Base-by-base conservation (phyloP, 148 eudicot species). In the Camellia granthamiana region DNA sequence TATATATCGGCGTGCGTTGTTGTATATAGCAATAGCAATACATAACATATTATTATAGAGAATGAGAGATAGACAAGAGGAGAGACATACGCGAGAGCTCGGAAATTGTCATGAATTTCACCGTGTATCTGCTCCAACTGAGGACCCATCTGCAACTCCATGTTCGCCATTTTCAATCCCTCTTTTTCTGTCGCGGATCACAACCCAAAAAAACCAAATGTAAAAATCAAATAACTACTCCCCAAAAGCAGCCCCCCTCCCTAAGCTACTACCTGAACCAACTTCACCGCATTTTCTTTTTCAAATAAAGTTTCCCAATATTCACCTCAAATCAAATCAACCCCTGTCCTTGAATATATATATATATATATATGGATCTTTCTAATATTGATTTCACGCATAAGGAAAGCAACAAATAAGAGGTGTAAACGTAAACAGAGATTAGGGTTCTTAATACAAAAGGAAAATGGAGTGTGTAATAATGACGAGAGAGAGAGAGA, bases 91-190 rank as follows among this genome's bases (percentile, higher is more conserved):
- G 92, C 88, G 13, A 96, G 93, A 83, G 95, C 99, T 43, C 99
- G 98, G 59, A 92, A 91, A 76, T 89, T 91, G 83, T 96, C 99
- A 51, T 91, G 95, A 81, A 96, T 94, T 90, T 96, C 98, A 18
- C 99, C 98, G 74, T 92, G 89, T 95, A 94, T 93, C 97, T 94
- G 99, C 88, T 96, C 99, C 99, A 96, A 85, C 85, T 93, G 95
- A 77, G 97, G 92, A 77, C 80, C 88, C 99, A 93, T 91, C 56
- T 90, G 91, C 83, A 95, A 84, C 75, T 93, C 89, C 11, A 78
- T 44, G 80, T 77, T 84, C 77, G 89, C 91, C 93, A 88, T 88
- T 85, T 67, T 79, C 38, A 30, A 76, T 41, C 77, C 44, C 60
- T 65, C 30, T 23, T 7, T 30, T 2, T 64, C 42, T n/a, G 7